Evolutionary conservation across 257 asterid genomes (phyloP), one percentile per base, ranked within the genome.

Genomic region (Ajuga chamaepitys): DNA sequence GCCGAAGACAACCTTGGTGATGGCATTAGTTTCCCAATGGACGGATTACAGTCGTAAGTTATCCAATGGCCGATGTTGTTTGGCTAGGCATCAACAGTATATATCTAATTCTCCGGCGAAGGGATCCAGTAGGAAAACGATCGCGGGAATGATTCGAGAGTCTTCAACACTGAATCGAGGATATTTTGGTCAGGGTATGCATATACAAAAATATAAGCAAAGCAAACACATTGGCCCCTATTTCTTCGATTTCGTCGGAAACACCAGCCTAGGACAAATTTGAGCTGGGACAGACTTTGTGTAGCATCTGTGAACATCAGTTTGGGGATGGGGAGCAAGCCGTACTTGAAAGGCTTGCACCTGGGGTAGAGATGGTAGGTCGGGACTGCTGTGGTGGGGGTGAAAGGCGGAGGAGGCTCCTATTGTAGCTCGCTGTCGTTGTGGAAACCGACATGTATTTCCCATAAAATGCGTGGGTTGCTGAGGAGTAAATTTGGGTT

Each of bases 301-400:
- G 86, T 67, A 28, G 80, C 86, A 73, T 88, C 97, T 52, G 79
- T 24, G 88, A 92, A 92, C 54, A 92, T 85, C 58, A 88, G 85
- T 66, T 85, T 88, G 45, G 87, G 85, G 77, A 92, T 82, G 7
- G 95, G 97, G 65, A 88, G 81, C 53, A 88, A 87, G 62, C 97
- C 89, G 71, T 83, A 91, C 56, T 91, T 96, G 80, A 91, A 91
- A 16, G 92, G 87, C 79, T 91, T 96, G 16, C 96, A 83, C 44
- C 95, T 88, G 4, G 95, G 95, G 74, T 76, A 89, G 65, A 91
- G 77, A 66, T 73, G 82, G 61, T 34, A 58, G 60, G 78, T 9
- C 11, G 77, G 22, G 25, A 51, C 66, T 7, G 14, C n/a, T 69
- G 73, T 11, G 47, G 79, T 65, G 21, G 80, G 76, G 34, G 77